phyloP scores from a whole-genome alignment of 2,329 filamentous ascomycete species.

The Dactylellina parvicollis region DNA sequence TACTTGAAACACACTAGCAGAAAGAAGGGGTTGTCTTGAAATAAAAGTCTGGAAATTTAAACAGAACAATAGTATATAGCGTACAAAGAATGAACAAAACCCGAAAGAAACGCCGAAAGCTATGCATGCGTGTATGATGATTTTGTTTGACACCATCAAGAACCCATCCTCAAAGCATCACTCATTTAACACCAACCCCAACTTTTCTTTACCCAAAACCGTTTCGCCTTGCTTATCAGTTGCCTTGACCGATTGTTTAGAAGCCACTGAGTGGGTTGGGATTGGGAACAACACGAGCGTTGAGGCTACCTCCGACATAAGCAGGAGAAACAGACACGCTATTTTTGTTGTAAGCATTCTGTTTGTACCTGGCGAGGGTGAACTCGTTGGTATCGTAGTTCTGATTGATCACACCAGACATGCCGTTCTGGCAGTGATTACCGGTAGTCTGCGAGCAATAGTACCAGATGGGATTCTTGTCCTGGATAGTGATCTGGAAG shows the following conservation, averaged over 20 bases:
- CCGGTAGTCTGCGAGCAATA: slow-evolving; percentile 65
- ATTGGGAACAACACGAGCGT: slow-evolving; percentile 31
- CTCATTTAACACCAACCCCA: neutral
- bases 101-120: too few species aligned
- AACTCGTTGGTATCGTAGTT: slow-evolving; percentile 47
- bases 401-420: slow-evolving; percentile 67
- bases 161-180: too few species aligned
- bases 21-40: too few species aligned
- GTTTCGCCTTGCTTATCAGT: neutral
- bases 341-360: neutral
- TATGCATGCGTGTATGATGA: too few species aligned
- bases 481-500: slow-evolving; percentile 65
- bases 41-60: too few species aligned
- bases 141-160: too few species aligned
- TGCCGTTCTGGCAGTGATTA: slow-evolving; percentile 66
- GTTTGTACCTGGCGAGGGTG: slow-evolving; percentile 36
- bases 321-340: slow-evolving; percentile 23
- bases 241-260: slow-evolving; percentile 8
- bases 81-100: too few species aligned
- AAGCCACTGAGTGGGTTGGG: slow-evolving; percentile 50
- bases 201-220: neutral
- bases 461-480: slow-evolving; percentile 64
- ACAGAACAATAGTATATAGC: too few species aligned
- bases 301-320: slow-evolving; percentile 10
- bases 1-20: too few species aligned